Percentiles rank a stretch among this genome's conserved stretches.
Evolutionary conservation across 1,139 yeast species (phyloP).

Genomic region (Diutina mesorugosa): DNA sequence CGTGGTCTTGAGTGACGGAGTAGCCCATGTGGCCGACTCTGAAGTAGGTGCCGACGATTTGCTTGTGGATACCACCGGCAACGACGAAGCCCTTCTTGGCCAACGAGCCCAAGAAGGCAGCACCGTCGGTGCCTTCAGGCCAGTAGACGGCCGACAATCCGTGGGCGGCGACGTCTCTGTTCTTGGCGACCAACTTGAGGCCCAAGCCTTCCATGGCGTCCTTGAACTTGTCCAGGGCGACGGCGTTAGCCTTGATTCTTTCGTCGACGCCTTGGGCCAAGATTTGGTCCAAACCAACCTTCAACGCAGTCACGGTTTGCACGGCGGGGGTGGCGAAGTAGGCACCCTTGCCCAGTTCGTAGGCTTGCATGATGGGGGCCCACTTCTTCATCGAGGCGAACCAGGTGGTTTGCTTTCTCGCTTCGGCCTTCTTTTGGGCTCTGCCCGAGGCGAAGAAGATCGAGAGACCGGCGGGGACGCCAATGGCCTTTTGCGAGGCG

Average conservation of each 20-base stretch:
- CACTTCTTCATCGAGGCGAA: constrained; percentile 75
- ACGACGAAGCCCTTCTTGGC: constrained; percentile 62
- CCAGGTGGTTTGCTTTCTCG: constrained; percentile 47
- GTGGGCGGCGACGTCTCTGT: constrained; percentile 59
- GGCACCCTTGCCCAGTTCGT: constrained; percentile 71
- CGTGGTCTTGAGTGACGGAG: constrained; percentile 32
- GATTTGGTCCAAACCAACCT: constrained; percentile 66
- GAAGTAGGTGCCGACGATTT: constrained; percentile 69
- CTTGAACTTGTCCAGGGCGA: constrained; percentile 58
- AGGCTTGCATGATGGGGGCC: constrained; percentile 81
- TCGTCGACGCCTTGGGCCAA: constrained; percentile 43
- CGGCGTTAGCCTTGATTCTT: constrained; percentile 52
- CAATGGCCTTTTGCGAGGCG: constrained; percentile 93
- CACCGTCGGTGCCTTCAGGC: constrained; percentile 63
- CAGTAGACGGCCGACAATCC: constrained; percentile 83
- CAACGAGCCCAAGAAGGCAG: constrained; percentile 41
- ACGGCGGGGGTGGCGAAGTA: constrained; percentile 94
- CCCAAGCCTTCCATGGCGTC: constrained; percentile 41
- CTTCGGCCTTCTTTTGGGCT: constrained; percentile 52
- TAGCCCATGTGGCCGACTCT: constrained; percentile 94
- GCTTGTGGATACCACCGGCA: constrained; percentile 87
- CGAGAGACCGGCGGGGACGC: constrained; percentile 87
- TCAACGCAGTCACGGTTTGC: constrained; percentile 72
- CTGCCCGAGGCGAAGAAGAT: constrained; percentile 65
- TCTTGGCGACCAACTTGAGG: constrained; percentile 53